Conservation (phyloP, 257 asterid genomes). For the Cynanchum wilfordii region DNA sequence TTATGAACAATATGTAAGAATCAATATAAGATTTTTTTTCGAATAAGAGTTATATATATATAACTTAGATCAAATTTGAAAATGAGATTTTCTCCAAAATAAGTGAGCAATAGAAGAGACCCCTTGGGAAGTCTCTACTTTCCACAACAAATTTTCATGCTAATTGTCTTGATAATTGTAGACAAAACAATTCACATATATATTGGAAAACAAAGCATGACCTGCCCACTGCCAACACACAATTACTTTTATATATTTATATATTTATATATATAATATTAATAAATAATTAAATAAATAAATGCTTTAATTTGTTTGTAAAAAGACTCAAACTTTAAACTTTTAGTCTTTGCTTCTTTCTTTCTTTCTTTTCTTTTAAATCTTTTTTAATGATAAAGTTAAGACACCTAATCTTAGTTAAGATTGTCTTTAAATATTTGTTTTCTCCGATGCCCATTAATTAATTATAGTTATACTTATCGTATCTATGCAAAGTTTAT, state of each 20-base stretch:
- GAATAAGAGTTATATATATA: too few species aligned
- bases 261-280: too few species aligned
- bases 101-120: too few species aligned
- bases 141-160: constrained; percentile 33
- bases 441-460: background rate
- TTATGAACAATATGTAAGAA: too few species aligned
- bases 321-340: constrained; percentile 39
- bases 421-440: constrained; percentile 30
- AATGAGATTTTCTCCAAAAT: too few species aligned
- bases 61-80: too few species aligned
- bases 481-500: constrained; percentile 13
- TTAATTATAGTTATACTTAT: constrained; percentile 14
- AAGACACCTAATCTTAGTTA: constrained; percentile 36
- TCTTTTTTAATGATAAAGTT: constrained; percentile 30
- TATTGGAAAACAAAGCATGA: background rate
- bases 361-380: too few species aligned
- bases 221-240: background rate
- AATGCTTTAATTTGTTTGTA: constrained; percentile 20
- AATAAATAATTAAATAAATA: background rate
- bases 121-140: constrained; percentile 25
- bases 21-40: too few species aligned
- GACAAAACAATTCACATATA: constrained; percentile 32
- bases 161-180: constrained; percentile 38
- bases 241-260: too few species aligned
- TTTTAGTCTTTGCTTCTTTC: constrained; percentile 22